Base-by-base conservation (phyloP, 768 basidiomycete genomes). In the Mycena crocata region DNA sequence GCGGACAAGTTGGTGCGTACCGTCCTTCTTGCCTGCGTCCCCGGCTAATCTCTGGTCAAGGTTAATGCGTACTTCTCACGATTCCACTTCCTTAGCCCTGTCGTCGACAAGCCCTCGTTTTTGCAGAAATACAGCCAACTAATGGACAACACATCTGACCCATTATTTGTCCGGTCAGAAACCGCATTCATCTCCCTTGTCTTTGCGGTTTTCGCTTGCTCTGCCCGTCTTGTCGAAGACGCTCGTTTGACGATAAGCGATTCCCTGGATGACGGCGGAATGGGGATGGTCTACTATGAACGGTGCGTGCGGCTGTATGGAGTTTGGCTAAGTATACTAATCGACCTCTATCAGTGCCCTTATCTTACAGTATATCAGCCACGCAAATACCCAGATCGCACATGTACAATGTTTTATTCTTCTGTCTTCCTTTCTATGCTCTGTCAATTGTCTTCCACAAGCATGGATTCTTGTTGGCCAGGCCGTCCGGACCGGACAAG, bases 381-480 rank as follows among this genome's bases (percentile, higher is more conserved):
- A 95, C 74, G 88, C 93, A 46, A 93, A 90, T 60, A 93, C 90
- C 42, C 92, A 95, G 77, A 83, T 93, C 55, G 87, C 90, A 35
- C 95, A 96, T 77, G 95, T 96, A 32, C 95, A 96, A 81, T 93
- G 93, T 78, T 91, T 96, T 76, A 87, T 94, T 67, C 84, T 97
- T 60, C 87, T 96, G 86, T 91, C 95, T 56, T 92, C 94, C 2
- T 96, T 95, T 82, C 83, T 97, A 65, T 96, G 95, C 75, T 95
- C 94, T 58, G 86, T 96, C 71, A 97, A 97, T 74, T 95, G 95
- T 75, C 87, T 97, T 56, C 95, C 95, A 3, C 95, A 96, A 79
- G 94, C 95, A 32, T 97, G 95, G 95, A 87, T 96, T 68, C 85
- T 96, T 62, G 88, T 95, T 59, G 95, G 95, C 45, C 95, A 96